These are phyloP conservation scores for Lolium rigidum DNA, from an alignment of 176 grass and related monocot species.

Conservation along the genomic window DNA sequence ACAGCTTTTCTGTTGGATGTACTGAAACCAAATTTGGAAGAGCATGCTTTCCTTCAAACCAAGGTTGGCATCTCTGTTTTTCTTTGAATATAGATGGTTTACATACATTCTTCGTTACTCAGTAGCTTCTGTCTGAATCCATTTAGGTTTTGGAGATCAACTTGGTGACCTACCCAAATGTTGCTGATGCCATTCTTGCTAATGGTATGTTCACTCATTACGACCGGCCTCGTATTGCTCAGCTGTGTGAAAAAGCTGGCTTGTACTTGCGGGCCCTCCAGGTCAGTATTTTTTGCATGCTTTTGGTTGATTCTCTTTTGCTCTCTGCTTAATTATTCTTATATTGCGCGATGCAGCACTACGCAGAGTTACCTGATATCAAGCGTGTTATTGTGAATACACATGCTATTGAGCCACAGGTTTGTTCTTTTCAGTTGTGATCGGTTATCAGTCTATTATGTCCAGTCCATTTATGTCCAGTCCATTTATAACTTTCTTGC, in stretches of 20 bases:
- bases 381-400: conserved; percentile 97
- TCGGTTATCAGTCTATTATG: conserved; percentile 3
- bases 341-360: conserved; percentile 68
- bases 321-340: conserved; percentile 28
- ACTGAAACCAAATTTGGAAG: conserved; percentile 89
- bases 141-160: conserved; percentile 97
- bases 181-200: conserved; percentile 98
- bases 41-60: conserved; percentile 96
- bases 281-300: conserved; percentile 41
- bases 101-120: not conserved
- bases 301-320: conserved; percentile 14
- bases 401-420: conserved; percentile 96
- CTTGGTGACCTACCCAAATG: conserved; percentile 96
- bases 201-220: conserved; percentile 99
- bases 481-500: conserved; percentile 23
- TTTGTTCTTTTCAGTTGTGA: conserved; percentile 44
- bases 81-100: not conserved
- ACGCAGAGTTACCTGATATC: conserved; percentile 91
- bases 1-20: conserved; percentile 96
- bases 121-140: conserved; percentile 32
- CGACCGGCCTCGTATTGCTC: conserved; percentile 94
- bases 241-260: conserved; percentile 93
- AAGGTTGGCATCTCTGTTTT: conserved; percentile 57
- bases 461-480: not conserved
- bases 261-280: conserved; percentile 94